Evolutionary conservation across 2,329 filamentous ascomycete species (phyloP).

Genomic region (Aureobasidium subglaciale): DNA sequence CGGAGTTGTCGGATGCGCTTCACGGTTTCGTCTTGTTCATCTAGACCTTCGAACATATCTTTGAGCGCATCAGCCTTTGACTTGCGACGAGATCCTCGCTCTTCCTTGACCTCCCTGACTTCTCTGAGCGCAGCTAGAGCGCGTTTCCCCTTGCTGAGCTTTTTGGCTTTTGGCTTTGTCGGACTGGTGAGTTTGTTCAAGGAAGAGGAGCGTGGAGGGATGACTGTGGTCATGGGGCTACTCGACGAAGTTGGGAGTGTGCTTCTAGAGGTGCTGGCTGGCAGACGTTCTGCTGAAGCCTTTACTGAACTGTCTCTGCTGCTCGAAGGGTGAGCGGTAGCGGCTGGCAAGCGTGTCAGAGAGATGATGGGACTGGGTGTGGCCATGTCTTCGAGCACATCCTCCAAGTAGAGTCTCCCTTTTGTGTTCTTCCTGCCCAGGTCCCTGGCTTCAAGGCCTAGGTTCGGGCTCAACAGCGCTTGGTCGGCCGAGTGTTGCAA

Average conservation of each 20-base stretch:
- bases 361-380: not conserved
- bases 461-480: not conserved
- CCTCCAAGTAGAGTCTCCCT: constrained; percentile 23
- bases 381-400: constrained; percentile 20
- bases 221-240: not conserved
- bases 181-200: constrained; percentile 7
- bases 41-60: constrained; percentile 25
- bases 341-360: not conserved
- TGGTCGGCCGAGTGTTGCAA: constrained; percentile 5
- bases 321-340: not conserved
- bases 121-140: constrained; percentile 22
- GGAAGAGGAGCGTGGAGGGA: constrained; percentile 1
- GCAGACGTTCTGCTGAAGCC: not conserved
- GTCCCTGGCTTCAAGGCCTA: not conserved
- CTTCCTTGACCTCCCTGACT: constrained; percentile 17
- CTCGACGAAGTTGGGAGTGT: not conserved
- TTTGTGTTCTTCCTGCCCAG: constrained; percentile 28
- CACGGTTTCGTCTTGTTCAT: constrained; percentile 45
- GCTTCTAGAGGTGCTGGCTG: not conserved
- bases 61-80: constrained; percentile 22
- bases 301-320: not conserved
- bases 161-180: not conserved
- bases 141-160: constrained; percentile 10
- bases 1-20: constrained; percentile 52
- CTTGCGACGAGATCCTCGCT: constrained; percentile 18